phyloP scores from a whole-genome alignment of 148 eudicot species.

The Arctostaphylos glauca region DNA sequence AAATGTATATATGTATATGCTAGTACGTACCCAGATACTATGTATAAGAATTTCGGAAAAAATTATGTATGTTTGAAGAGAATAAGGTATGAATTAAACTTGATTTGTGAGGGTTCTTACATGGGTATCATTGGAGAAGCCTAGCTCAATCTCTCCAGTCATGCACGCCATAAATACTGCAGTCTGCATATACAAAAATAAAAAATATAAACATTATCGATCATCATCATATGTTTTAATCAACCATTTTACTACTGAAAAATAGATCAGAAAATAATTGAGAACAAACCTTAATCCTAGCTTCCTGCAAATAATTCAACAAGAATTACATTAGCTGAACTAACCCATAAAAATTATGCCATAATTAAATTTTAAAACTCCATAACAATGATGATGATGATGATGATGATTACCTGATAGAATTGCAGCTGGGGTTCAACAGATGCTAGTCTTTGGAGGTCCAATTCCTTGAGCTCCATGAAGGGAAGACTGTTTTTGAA shows the following conservation, averaged over 20 bases:
- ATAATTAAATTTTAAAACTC: background rate
- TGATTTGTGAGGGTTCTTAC: conserved; percentile 31
- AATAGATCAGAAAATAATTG: background rate
- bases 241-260: too few relatives aligned
- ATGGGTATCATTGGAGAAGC: conserved; percentile 52
- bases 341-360: background rate
- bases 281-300: conserved; percentile 73
- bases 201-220: background rate
- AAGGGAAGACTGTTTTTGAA: conserved; percentile 47
- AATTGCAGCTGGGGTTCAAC: conserved; percentile 53
- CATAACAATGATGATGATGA: too few relatives aligned
- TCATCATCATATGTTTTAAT: too few relatives aligned
- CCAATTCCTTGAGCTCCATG: conserved; percentile 47
- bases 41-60: background rate
- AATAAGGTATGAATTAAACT: background rate
- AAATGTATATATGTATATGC: too few relatives aligned
- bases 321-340: background rate
- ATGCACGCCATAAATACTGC: conserved; percentile 70
- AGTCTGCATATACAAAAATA: conserved; percentile 31
- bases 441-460: conserved; percentile 51
- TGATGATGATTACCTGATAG: conserved; percentile 45
- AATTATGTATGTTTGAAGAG: background rate
- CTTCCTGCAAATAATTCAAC: conserved; percentile 54
- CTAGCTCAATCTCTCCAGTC: conserved; percentile 82
- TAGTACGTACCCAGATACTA: background rate